phyloP scores from a whole-genome alignment of 495 filamentous ascomycete species.

The Evansstolkia leycettana region DNA sequence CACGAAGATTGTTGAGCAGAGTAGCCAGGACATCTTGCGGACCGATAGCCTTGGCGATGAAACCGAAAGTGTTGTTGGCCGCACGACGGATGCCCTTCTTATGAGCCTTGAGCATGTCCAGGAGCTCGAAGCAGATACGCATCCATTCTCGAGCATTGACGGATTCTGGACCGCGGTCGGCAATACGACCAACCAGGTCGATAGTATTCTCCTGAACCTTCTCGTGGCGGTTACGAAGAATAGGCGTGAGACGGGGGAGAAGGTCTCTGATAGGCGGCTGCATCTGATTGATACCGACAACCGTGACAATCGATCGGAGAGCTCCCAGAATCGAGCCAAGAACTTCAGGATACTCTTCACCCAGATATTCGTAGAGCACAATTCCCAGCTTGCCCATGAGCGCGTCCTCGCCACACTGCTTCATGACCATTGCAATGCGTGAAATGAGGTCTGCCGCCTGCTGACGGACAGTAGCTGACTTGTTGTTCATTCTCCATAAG shows the following conservation, averaged over 20 bases:
- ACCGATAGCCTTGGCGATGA: constrained; percentile 98
- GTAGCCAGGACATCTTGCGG: constrained; percentile 96
- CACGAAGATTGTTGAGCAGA: constrained; percentile 88
- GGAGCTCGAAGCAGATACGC: constrained; percentile 97
- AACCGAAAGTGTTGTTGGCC: constrained; percentile 99
- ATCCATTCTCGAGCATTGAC: constrained; percentile 99
- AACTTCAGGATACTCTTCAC: constrained; percentile 98
- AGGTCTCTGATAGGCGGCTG: constrained; percentile 97
- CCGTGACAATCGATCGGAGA: constrained; percentile 90
- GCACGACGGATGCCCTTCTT: constrained; percentile 98
- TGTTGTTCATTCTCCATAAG: constrained; percentile 96
- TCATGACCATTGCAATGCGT: constrained; percentile 96
- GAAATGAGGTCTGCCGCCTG: constrained; percentile 96
- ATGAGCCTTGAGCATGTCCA: constrained; percentile 99
- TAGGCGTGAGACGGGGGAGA: constrained; percentile 88
- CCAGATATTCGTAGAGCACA: constrained; percentile 97
- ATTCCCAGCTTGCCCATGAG: constrained; percentile 92
- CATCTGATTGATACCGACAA: constrained; percentile 97
- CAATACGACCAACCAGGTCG: constrained; percentile 95
- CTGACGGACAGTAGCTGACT: constrained; percentile 87
- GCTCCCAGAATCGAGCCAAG: constrained; percentile 94
- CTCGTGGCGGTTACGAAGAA: constrained; percentile 95
- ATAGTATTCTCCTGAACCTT: constrained; percentile 99
- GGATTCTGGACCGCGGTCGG: constrained; percentile 88
- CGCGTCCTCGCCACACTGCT: constrained; percentile 91